These are phyloP conservation scores for Drechslerella coelobrocha DNA, from an alignment of 2,329 filamentous ascomycete genomes.

Conservation along the genomic window DNA sequence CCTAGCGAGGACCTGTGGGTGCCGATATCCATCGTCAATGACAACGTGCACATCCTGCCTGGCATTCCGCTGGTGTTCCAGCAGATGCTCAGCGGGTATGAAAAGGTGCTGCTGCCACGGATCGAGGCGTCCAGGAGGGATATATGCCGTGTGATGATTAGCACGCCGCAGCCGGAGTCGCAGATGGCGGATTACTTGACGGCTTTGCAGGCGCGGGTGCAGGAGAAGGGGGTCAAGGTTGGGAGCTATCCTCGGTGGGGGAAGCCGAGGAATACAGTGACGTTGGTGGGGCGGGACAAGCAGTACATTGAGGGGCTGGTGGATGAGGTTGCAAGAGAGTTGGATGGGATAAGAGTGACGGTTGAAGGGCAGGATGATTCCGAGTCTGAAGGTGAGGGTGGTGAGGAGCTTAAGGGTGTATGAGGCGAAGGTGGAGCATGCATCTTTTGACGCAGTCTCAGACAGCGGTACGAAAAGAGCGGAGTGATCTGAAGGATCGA, in stretches of 20 bases:
- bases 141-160: slow-evolving; percentile 78
- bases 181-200: slow-evolving; percentile 82
- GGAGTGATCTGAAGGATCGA: too few species aligned
- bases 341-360: slow-evolving; percentile 73
- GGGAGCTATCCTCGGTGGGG: slow-evolving; percentile 95
- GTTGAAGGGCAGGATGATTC: slow-evolving; percentile 76
- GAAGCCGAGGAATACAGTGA: slow-evolving; percentile 85
- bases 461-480: too few species aligned
- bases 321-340: slow-evolving; percentile 75
- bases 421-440: not conserved
- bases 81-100: slow-evolving; percentile 74
- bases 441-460: too few species aligned
- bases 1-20: slow-evolving; percentile 86
- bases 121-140: slow-evolving; percentile 76
- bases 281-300: slow-evolving; percentile 77
- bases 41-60: slow-evolving; percentile 90
- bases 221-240: slow-evolving; percentile 81
- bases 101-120: slow-evolving; percentile 71
- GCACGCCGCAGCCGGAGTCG: slow-evolving; percentile 87
- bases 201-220: slow-evolving; percentile 75
- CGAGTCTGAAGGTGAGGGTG: slow-evolving; percentile 61
- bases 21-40: slow-evolving; percentile 84
- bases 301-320: slow-evolving; percentile 80
- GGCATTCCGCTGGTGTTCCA: slow-evolving; percentile 88
- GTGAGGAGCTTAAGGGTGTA: slow-evolving; percentile 51